Base-by-base conservation (phyloP, 768 basidiomycete species). In the Strobilomyces confusus region DNA sequence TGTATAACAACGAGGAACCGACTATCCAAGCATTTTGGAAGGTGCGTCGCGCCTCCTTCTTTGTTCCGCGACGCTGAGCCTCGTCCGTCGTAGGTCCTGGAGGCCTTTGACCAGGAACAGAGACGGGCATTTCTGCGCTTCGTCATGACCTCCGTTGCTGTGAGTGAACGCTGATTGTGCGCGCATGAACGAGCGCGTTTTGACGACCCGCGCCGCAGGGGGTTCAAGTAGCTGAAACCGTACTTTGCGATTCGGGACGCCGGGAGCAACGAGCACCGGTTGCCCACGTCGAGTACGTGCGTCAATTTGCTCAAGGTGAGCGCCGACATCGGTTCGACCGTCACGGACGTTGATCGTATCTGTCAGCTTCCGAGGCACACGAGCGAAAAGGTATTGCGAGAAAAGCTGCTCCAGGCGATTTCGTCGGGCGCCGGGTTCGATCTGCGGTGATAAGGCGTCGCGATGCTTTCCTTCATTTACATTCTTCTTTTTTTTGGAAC, bases 61-160 rank as follows among this genome's bases (percentile, higher is more conserved):
- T 1, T n/a, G 33, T 38, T 47, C 56, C 30, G 17, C 43, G 45
- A 17, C 11, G 5, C n/a, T 55, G 43, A 1, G 9, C 42, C 22
- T n/a, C 11, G n/a, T n/a, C 29, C 25, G 32, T 48, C 40, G 29
- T 50, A 88, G 82, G 91, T 97, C 25, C 81, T 95, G 54, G 79
- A 85, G 34, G 72, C 80, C 3, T 90, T 99, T 64, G 79, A 83
- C 52, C 86, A 92, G 54, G 86, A 90, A 43, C 86, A 98, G 60
- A 80, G 87, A 14, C 77, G 84, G 42, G 77, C 82, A 2, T 74
- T 98, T 51, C 69, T 99, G 52, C 80, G 91, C 13, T 99, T 98
- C 61, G 95, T 93, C 19, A 98, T 95, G 17, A 15, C 92, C 95
- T 0, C 95, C 93, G 0, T 72, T 98, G 25, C 75, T 95, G 85